Percentiles rank a stretch among this genome's conserved stretches.
These are phyloP conservation scores for Macadamia integrifolia DNA, from an alignment of 164 flowering plant species.

Conservation along the genomic window DNA sequence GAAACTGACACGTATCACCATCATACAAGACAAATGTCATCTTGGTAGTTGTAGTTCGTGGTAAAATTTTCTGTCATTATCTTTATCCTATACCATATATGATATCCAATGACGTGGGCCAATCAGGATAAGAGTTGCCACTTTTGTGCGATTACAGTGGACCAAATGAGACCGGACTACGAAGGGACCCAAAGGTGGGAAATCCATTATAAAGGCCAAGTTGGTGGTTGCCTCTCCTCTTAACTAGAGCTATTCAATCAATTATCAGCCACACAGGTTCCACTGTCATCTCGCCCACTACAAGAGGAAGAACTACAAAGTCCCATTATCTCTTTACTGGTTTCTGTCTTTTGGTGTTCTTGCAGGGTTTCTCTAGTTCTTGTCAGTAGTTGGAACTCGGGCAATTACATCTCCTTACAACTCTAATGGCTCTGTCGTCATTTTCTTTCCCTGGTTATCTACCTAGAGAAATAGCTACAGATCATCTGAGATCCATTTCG, in stretches of 20 bases:
- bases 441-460: conserved; percentile 39
- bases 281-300: background rate
- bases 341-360: background rate
- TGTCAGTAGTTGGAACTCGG: too few species aligned
- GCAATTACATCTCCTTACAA: background rate
- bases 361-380: background rate
- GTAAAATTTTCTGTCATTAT: too few species aligned
- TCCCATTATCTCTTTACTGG: background rate
- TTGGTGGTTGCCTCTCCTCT: background rate
- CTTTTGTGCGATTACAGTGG: conserved; percentile 5
- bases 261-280: conserved; percentile 7
- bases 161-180: background rate
- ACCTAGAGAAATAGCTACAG: conserved; percentile 24
- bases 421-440: conserved; percentile 52
- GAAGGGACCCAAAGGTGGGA: background rate
- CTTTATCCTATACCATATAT: too few species aligned
- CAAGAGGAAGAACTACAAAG: background rate
- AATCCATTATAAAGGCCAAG: conserved; percentile 1
- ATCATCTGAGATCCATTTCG: conserved; percentile 13
- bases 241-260: background rate
- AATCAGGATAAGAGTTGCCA: conserved; percentile 17
- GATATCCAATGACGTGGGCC: conserved; percentile 54
- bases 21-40: too few species aligned
- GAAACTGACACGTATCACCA: too few species aligned
- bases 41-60: too few species aligned